Conservation (phyloP, 192 early-diverging fungal genomes). For the Linderina pennispora region DNA sequence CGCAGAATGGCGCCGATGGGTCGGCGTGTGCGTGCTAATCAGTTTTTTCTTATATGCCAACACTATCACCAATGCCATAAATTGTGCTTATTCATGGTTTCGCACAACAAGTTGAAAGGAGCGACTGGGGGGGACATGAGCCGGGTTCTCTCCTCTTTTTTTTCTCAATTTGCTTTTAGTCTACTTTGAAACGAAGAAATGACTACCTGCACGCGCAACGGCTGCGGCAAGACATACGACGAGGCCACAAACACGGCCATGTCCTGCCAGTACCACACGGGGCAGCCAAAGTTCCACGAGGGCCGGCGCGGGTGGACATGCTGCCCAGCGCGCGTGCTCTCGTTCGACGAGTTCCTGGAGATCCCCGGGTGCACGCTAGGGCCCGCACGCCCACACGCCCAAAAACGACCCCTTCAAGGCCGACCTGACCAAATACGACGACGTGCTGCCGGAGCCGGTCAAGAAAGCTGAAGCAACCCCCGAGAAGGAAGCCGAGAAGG, state of each 20-base stretch:
- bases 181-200: conserved; percentile 6
- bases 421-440: conserved; percentile 32
- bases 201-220: conserved; percentile 62
- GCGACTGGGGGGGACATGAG: too few species aligned
- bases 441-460: conserved; percentile 18
- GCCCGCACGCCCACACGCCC: conserved; percentile 32
- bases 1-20: conserved; percentile 37
- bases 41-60: too few species aligned
- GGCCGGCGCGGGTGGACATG: conserved; percentile 94
- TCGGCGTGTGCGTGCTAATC: conserved; percentile 54
- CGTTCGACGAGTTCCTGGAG: conserved; percentile 91
- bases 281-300: conserved; percentile 93
- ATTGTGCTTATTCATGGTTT: too few species aligned
- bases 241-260: conserved; percentile 67
- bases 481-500: conserved; percentile 16
- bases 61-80: too few species aligned
- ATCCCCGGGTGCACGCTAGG: conserved; percentile 85
- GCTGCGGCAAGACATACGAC: conserved; percentile 82
- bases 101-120: too few species aligned
- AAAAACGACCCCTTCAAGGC: conserved; percentile 46
- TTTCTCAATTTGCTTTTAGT: neutral
- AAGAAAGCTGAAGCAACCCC: conserved; percentile 7
- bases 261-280: conserved; percentile 84
- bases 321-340: conserved; percentile 80
- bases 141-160: neutral